Base-by-base conservation (phyloP, 352 stramenopile genomes). In the Pythium scleroteichum region DNA sequence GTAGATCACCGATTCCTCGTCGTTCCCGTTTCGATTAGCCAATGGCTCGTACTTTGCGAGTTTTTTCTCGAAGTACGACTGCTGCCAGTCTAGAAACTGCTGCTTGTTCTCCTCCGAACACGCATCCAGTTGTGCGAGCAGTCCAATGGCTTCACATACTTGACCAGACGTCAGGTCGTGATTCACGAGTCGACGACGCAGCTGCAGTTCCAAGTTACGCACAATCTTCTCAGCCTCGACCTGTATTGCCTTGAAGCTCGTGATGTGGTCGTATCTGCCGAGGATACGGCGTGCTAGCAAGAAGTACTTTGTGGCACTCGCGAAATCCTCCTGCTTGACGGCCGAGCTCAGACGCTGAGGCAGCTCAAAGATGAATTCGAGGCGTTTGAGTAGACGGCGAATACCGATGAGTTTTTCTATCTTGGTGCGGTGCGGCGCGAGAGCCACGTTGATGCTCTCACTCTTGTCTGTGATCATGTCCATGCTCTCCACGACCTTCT, bases 321-420 rank as follows among this genome's bases (percentile, higher is more conserved):
- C 76, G 32, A 92, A 94, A 40, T 96, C 86, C 57, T 96, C 85
- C 51, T 95, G 78, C 71, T 97, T 94, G 10, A 96, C 73, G 38
- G 85, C 82, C 72, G 72, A 74, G 29, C 83, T 86, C 8, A 97
- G 75, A 38, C 89, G 83, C 72, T 93, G 77, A 10, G 97, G 97
- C 2, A 99, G 73, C 53, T 98, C 96, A 40, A 99, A 97, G 46
- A 99, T 88, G 44, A 98, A 98, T 72, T 99, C 96, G 23, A 99
- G 88, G 52, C 96, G 84, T 69, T 98, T 97, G 26, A 99, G 74
- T 24, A 99, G 77, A 19, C 97, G 86, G 19, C 96, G 90, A 32
- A 99, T 91, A 9, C 96, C 84, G 26, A 99, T 93, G 56, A 99
- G 96, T 71, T 99, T 98, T 35, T 98, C 96, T 38, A 99, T 94